Evolutionary conservation across 768 basidiomycete genomes (phyloP), one percentile per base, ranked within the genome.

Genomic region (Tricholoma saponaceum): DNA sequence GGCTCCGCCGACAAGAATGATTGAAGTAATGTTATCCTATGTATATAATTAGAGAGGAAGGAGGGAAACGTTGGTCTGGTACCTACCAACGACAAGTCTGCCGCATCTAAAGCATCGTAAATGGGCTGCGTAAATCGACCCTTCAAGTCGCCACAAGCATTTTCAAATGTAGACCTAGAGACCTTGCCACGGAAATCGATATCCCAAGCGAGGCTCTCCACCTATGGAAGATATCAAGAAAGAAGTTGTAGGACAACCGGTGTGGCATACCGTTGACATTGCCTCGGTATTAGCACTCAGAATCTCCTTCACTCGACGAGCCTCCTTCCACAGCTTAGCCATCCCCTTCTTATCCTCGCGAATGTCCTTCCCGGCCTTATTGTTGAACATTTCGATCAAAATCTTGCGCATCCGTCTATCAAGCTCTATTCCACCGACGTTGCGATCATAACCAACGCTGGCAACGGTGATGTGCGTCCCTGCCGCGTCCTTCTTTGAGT

Each of bases 261-360:
- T 39, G 16, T 51, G 52, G 65, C 84, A 71, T 69, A 92, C 92
- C 59, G 83, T 79, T 3, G 90, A 82, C 37, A 72, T 76, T 6
- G 88, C 88, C 30, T 96, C 95, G 13, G 79, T 77, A 67, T 99
- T 99, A 35, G 96, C 97, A 69, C 94, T 97, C 58, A 99, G 73
- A 62, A 99, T 89, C 7, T 86, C 80, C 76, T 98, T 99, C 64
- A 98, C 83, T 58, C 95, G 83, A 16, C 83, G 84, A 1, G 96
- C 92, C 72, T 99, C 97, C 69, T 95, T 96, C 84, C 92, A 89
- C 5, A 98, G 75, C 72, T 95, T 96, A 4, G 92, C 90, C 87
- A 97, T 89, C 1, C 89, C 95, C 55, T 86, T 81, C 67, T 85
- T 84, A 66, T 95, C 91, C 61, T 77, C 76, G 26, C 83, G 80